Percentiles rank a stretch among this genome's conserved stretches.
Conservation (phyloP, 139 green algal species). For the Closterium sp. region DNA sequence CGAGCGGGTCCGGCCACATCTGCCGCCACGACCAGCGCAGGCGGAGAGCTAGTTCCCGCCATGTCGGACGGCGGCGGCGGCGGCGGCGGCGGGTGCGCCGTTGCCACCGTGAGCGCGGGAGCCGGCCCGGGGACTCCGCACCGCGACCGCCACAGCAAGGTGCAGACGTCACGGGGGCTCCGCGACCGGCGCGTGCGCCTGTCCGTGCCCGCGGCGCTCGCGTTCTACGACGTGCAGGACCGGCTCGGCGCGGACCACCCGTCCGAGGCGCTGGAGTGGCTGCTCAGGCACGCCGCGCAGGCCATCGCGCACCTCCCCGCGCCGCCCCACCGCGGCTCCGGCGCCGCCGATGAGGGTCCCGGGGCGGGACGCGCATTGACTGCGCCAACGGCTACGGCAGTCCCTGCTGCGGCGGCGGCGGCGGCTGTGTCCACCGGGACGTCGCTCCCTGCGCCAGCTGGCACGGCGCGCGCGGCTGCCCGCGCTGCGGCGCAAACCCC, state of each 20-base stretch:
- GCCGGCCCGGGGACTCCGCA: not conserved
- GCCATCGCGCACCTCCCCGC: constrained; percentile 25
- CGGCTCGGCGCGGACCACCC: constrained; percentile 43
- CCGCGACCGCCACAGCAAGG: constrained; percentile 46
- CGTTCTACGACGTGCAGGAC: constrained; percentile 49
- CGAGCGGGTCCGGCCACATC: not conserved
- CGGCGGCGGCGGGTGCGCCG: too few species aligned
- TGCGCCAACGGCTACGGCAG: too few species aligned
- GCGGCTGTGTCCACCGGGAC: not conserved
- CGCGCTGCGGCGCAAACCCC: too few species aligned
- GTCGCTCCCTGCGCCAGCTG: not conserved
- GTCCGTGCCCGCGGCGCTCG: constrained; percentile 23
- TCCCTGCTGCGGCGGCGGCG: too few species aligned
- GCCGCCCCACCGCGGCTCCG: not conserved
- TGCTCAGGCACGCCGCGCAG: constrained; percentile 24
- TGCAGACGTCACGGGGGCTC: constrained; percentile 22
- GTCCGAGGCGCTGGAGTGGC: constrained; percentile 36
- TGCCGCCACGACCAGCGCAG: not conserved
- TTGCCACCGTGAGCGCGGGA: not conserved
- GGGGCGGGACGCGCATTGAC: too few species aligned
- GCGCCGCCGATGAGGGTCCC: too few species aligned
- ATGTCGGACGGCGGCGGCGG: not conserved
- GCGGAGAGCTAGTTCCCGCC: not conserved
- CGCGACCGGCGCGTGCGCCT: constrained; percentile 36
- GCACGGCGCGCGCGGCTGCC: not conserved